Conservation (phyloP, 192 early-diverging fungal genomes). For the Podochytrium sp. region DNA sequence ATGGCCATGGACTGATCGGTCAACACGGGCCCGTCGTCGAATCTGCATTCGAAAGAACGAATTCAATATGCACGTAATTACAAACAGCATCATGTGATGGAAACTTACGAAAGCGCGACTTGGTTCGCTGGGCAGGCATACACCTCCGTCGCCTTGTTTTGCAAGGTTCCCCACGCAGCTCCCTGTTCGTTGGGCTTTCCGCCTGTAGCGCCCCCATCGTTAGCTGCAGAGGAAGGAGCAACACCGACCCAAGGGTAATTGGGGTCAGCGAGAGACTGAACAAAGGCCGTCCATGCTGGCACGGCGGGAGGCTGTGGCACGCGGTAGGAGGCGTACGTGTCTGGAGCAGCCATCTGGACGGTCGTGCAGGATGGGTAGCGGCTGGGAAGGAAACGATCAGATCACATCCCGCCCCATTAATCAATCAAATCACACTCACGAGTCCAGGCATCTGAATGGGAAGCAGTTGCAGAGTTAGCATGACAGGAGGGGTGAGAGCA, state of each 20-base stretch:
- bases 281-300: conserved; percentile 31
- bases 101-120: conserved; percentile 27
- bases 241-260: conserved; percentile 24
- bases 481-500: not conserved
- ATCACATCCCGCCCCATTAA: not conserved
- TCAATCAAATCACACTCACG: too few relatives aligned
- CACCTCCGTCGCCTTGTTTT: conserved; percentile 26
- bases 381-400: not conserved
- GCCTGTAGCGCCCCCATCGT: conserved; percentile 24
- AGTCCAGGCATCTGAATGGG: not conserved
- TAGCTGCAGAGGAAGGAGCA: not conserved
- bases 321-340: conserved; percentile 22
- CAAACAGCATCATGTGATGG: not conserved
- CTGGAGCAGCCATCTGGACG: conserved; percentile 9
- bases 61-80: too few relatives aligned
- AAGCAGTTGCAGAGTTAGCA: not conserved
- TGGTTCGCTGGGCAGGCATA: conserved; percentile 16
- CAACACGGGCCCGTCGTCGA: conserved; percentile 64
- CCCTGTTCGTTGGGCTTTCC: conserved; percentile 13
- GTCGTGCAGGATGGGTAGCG: conserved; percentile 25
- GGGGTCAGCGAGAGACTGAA: conserved; percentile 8
- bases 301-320: conserved; percentile 29
- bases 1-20: conserved; percentile 30
- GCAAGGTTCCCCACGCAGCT: conserved; percentile 27
- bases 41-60: too few relatives aligned